phyloP scores from a whole-genome alignment of 768 basidiomycete species.

The Clitopilus hobsonii region DNA sequence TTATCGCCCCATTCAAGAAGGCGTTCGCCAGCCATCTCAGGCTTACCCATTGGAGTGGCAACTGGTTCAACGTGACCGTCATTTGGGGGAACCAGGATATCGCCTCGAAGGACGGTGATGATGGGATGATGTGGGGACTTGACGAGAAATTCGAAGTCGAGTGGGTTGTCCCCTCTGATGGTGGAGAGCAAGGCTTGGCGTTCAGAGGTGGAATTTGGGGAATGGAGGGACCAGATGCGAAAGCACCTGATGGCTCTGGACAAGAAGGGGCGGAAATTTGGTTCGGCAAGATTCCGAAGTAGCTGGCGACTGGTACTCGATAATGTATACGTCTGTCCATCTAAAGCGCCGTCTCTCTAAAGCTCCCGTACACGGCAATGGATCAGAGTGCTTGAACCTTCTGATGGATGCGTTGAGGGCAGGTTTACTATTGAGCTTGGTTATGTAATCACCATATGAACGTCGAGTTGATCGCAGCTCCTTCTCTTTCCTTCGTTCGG shows the following conservation, averaged over 20 bases:
- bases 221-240: conserved; percentile 27
- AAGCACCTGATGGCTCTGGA: conserved; percentile 22
- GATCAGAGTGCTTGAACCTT: no score
- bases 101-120: conserved; percentile 19
- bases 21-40: conserved; percentile 32
- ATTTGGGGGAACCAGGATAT: conserved; percentile 32
- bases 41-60: conserved; percentile 30
- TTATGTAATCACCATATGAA: background rate
- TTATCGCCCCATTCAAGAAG: conserved; percentile 28
- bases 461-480: background rate
- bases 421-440: background rate
- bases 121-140: conserved; percentile 26
- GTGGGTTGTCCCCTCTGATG: conserved; percentile 25
- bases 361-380: no score
- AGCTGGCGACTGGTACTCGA: background rate
- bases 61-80: conserved; percentile 33
- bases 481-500: background rate
- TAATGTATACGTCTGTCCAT: background rate
- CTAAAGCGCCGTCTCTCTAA: no score
- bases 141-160: conserved; percentile 33
- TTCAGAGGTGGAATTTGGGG: conserved; percentile 38
- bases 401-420: background rate
- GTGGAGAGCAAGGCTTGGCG: conserved; percentile 27
- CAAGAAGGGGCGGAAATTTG: conserved; percentile 35
- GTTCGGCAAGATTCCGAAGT: conserved; percentile 16